Base-by-base conservation (phyloP, 257 asterid genomes). In the Catharanthus roseus region DNA sequence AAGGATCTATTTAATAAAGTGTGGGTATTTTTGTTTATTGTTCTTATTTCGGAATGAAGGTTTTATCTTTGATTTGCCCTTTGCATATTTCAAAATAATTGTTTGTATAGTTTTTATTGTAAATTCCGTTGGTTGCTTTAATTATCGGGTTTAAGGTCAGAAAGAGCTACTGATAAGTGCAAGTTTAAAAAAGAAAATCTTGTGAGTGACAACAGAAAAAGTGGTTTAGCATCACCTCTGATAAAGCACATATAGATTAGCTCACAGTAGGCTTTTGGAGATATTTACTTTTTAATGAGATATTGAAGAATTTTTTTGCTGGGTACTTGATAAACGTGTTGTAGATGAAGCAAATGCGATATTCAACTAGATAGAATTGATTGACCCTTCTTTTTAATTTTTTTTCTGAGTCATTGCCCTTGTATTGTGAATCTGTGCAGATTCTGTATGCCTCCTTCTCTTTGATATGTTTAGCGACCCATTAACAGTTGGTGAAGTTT, bases 271-370 rank as follows among this genome's bases (percentile, higher is more conserved):
- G 49, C 51, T 58, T 58, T 0, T 4, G 15, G 15, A 67, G 51
- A 29, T 67, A 72, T 31, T 5, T 38, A 3, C 3, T n/a, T n/a
- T 71, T 6, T 5, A 24, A 47, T 65, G 38, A 50, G 38, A 36
- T 63, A 6, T 72, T 31, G 61, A 55, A 63, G 5, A 62, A 13
- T 15, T 69, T 34, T 24, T 63, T n/a, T n/a, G 7, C 39, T 73
- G 28, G 57, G 34, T 10, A 23, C 41, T 60, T 66, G 29, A 55
- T 15, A 10, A 73, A 23, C 34, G 29, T n/a, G 10, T 49, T 5
- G 61, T 19, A 58, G 69, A 34, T 21, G 47, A 42, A n/a, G 51
- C 9, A 36, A 16, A 53, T 39, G 28, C 26, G 38, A n/a, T 44
- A 42, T 67, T 3, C 23, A 51, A 21, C 33, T 31, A 6, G 72